A percentile compares a stretch with the other conserved stretches of the same genome.
Conservation (phyloP, 2,329 filamentous ascomycete genomes). For the Stachybotrys chlorohalonatus region DNA sequence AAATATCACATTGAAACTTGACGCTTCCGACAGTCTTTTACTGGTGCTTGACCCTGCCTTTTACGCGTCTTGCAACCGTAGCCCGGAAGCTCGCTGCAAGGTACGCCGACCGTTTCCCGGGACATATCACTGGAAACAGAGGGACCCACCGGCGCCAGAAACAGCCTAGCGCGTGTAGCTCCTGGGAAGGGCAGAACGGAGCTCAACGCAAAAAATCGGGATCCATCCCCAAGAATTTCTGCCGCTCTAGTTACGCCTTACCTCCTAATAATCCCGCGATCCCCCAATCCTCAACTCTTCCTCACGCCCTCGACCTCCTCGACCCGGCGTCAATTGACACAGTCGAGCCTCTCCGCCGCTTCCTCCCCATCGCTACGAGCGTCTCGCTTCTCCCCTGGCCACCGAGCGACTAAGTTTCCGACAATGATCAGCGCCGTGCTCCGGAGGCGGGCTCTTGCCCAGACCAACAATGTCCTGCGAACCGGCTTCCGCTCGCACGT, state of each 20-base stretch:
- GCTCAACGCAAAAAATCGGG: conserved; percentile 33
- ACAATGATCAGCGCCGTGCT: conserved; percentile 55
- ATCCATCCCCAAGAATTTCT: conserved; percentile 28
- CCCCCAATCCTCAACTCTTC: not conserved
- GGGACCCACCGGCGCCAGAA: conserved; percentile 9
- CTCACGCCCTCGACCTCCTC: conserved; percentile 10
- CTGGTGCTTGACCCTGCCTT: not conserved
- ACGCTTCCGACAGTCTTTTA: too few relatives aligned
- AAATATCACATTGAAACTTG: not conserved
- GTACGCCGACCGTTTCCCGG: not conserved
- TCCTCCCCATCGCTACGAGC: conserved; percentile 8
- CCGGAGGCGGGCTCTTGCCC: conserved; percentile 50
- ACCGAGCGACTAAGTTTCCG: conserved; percentile 1
- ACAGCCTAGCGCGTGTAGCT: conserved; percentile 21
- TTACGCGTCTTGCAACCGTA: not conserved
- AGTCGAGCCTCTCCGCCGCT: conserved; percentile 4
- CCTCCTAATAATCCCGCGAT: conserved; percentile 21
- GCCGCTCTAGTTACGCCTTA: conserved; percentile 18
- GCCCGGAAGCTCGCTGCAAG: not conserved
- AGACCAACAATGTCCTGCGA: conserved; percentile 40
- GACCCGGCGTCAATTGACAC: conserved; percentile 6
- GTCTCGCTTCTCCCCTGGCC: conserved; percentile 15
- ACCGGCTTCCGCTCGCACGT: conserved; percentile 43
- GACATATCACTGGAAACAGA: not conserved
- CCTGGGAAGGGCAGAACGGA: conserved; percentile 23